These are phyloP conservation scores for Aaosphaeria arxii DNA, from an alignment of 2,329 filamentous ascomycete species.

Conservation along the genomic window DNA sequence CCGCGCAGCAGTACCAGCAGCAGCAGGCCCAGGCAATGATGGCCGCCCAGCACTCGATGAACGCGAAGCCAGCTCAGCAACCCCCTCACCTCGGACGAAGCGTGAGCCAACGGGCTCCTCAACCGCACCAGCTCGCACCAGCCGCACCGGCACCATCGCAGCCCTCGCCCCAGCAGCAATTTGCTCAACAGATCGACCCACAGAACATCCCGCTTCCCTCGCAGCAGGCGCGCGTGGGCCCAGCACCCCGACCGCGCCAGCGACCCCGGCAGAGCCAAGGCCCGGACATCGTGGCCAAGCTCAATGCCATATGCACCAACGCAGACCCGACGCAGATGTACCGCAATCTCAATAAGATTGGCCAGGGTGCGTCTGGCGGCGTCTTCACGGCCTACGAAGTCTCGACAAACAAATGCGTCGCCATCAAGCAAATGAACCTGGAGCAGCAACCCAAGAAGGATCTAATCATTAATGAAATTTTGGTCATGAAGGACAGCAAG, in stretches of 20 bases:
- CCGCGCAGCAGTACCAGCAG: slow-evolving; percentile 67
- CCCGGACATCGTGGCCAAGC: slow-evolving; percentile 75
- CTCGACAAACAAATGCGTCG: slow-evolving; percentile 81
- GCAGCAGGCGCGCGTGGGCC: slow-evolving; percentile 49
- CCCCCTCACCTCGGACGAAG: slow-evolving; percentile 64
- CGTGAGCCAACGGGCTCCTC: slow-evolving; percentile 63
- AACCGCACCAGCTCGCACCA: slow-evolving; percentile 28
- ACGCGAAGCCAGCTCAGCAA: slow-evolving; percentile 27
- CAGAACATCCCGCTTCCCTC: slow-evolving; percentile 46
- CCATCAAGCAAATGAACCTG: slow-evolving; percentile 99
- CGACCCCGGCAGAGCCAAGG: slow-evolving; percentile 74
- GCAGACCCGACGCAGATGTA: slow-evolving; percentile 89
- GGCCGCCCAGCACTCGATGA: slow-evolving; percentile 72
- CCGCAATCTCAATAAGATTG: slow-evolving; percentile 86
- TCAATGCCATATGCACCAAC: slow-evolving; percentile 86
- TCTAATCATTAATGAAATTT: slow-evolving; percentile 96
- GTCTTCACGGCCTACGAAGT: slow-evolving; percentile 90
- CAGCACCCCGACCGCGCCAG: slow-evolving; percentile 69
- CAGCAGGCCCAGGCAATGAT: slow-evolving; percentile 77
- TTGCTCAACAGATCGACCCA: slow-evolving; percentile 38
- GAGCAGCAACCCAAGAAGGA: slow-evolving; percentile 99
- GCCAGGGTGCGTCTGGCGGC: slow-evolving; percentile 93
- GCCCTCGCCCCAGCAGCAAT: slow-evolving; percentile 51
- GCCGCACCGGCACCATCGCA: slow-evolving; percentile 42
- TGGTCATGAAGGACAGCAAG: slow-evolving; percentile 98